Evolutionary conservation across 345 rosid genomes (phyloP).

Genomic region (Noccaea bulbosa): DNA sequence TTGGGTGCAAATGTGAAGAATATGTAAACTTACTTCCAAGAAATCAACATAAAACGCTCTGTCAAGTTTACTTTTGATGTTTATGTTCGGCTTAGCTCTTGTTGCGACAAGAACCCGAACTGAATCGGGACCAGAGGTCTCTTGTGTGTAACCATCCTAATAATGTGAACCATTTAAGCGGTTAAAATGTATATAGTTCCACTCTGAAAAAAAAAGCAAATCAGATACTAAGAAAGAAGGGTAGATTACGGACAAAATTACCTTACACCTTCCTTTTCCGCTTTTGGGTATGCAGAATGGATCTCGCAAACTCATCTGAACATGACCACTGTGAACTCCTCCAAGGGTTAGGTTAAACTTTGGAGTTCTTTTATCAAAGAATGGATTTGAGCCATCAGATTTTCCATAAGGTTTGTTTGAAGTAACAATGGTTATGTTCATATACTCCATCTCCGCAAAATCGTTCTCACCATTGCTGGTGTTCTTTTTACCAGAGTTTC

Average conservation of each 20-base stretch:
- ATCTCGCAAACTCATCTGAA: conserved; percentile 71
- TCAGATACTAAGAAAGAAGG: background rate
- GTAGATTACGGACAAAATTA: conserved; percentile 31
- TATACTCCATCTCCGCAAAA: conserved; percentile 83
- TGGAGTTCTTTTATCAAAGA: conserved; percentile 66
- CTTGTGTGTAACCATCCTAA: conserved; percentile 86
- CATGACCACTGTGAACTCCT: conserved; percentile 91
- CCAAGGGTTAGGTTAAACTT: conserved; percentile 60
- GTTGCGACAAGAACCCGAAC: conserved; percentile 82
- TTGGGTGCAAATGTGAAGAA: too few relatives aligned
- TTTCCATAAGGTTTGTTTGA: conserved; percentile 78
- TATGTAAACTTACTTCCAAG: conserved; percentile 68
- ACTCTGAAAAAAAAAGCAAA: background rate
- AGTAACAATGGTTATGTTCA: conserved; percentile 83
- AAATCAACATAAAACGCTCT: conserved; percentile 74
- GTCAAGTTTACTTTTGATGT: conserved; percentile 55
- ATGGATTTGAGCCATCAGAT: conserved; percentile 79
- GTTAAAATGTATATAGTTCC: background rate
- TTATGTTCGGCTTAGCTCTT: conserved; percentile 62
- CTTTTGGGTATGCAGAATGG: conserved; percentile 59
- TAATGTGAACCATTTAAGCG: conserved; percentile 1
- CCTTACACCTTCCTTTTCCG: conserved; percentile 87
- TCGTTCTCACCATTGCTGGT: conserved; percentile 58
- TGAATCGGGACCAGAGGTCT: conserved; percentile 58
- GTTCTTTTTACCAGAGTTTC: conserved; percentile 41